Base-by-base conservation (phyloP, 1,284 basidiomycete species). In the Leccinum solheimii region DNA sequence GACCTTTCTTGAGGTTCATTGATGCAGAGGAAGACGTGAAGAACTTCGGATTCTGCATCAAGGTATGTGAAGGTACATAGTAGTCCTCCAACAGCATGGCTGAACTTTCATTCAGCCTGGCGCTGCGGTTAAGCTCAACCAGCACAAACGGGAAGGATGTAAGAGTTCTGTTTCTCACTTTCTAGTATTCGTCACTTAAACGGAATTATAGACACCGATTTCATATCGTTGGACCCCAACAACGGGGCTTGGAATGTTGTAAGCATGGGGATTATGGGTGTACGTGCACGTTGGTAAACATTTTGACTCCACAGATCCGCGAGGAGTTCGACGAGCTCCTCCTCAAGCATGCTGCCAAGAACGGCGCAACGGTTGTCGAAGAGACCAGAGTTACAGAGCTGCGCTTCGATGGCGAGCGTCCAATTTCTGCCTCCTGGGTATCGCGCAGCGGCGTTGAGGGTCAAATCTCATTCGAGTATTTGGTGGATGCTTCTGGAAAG, bases 391-490 rank as follows among this genome's bases (percentile, higher is more conserved):
- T 81, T n/a, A 74, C 69, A 4, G 66, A 69, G 34, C 67, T 83
- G 63, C 62, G 72, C 10, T 80, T 81, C 62, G 68, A 68, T 26
- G 66, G 70, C n/a, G 23, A 50, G 26, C 69, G 72, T 11, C 80
- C 80, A 5, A 65, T 78, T 26, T 68, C 77, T 14, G 79, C 78
- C 5, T 65, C 62, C 10, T 81, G 76, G 75, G 74, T 61, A 40
- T 73, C 67, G 11, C 19, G 43, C 19, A 45, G 43, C 43, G 43
- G 43, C 19, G 11, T 45, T 2, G 43, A 45, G 45, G 79, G 79
- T 5, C 66, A 58, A 5, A 76, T 80, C n/a, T 59, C 62, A 2
- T 83, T 83, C 60, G 76, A 80, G 49, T 82, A 75, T 61, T 71
- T 83, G n/a, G 72, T 83, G 30, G 82, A 83, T 64, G 80, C 80